Conservation (phyloP, 1,139 yeast species). For the Suhomyces taliae region DNA sequence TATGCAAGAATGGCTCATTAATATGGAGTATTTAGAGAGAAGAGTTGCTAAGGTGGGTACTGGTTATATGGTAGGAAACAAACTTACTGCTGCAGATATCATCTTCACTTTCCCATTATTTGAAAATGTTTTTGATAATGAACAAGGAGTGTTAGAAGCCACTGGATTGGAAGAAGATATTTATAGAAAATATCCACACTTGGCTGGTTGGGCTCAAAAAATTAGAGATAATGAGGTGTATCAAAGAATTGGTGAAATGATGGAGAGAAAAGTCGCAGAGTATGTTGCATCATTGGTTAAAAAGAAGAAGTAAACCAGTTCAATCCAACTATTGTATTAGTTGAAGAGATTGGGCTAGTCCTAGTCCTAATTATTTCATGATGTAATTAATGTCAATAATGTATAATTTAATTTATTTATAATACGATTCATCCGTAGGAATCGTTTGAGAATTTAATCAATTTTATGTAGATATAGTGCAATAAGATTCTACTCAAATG, state of each 20-base stretch:
- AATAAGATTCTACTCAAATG: too few species aligned
- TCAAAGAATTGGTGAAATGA: conserved; percentile 28
- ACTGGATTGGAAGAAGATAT: conserved; percentile 37
- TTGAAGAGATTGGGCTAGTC: not conserved
- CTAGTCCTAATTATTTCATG: too few species aligned
- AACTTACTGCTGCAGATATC: conserved; percentile 61
- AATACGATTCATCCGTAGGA: too few species aligned
- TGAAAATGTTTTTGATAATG: conserved; percentile 45
- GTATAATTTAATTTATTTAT: not conserved
- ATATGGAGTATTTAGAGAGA: conserved; percentile 43
- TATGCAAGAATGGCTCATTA: conserved; percentile 40
- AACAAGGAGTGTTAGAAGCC: conserved; percentile 34
- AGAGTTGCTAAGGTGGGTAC: conserved; percentile 39
- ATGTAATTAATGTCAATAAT: not conserved
- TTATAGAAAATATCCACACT: conserved; percentile 29
- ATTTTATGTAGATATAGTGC: too few species aligned
- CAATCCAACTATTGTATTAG: too few species aligned
- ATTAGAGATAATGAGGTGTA: conserved; percentile 35
- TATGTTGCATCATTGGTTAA: conserved; percentile 4
- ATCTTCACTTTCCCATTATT: conserved; percentile 46
- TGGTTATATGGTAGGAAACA: conserved; percentile 56
- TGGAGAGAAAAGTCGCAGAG: conserved; percentile 26
- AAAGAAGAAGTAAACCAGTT: not conserved
- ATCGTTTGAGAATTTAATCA: too few species aligned
- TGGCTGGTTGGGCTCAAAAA: conserved; percentile 41